Evolutionary conservation across 202 grass and related monocot species (phyloP).

Genomic region (Brachypodium distachyon): DNA sequence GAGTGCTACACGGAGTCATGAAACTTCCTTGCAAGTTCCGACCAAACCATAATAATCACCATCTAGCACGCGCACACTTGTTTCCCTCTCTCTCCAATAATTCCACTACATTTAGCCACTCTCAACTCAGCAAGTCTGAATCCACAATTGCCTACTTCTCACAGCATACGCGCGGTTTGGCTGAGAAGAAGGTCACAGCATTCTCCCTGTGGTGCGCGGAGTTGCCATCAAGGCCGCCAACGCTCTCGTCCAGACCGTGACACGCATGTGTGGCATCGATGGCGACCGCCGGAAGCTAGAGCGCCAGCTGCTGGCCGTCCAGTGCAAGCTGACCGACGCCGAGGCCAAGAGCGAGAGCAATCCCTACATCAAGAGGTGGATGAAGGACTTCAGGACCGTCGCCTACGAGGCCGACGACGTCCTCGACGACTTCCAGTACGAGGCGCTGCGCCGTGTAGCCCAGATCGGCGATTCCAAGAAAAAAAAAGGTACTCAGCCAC

Average conservation of each 20-base stretch:
- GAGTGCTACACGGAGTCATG: too few species aligned
- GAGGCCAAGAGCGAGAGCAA: background rate
- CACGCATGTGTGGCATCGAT: background rate
- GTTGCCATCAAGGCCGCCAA: background rate
- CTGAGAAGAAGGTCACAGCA: too few species aligned
- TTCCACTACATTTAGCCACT: too few species aligned
- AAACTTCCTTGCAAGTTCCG: too few species aligned
- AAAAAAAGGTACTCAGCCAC: background rate
- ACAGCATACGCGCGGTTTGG: too few species aligned
- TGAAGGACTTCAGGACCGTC: background rate
- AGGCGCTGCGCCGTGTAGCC: background rate
- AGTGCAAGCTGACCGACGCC: background rate
- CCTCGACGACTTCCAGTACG: constrained; percentile 22
- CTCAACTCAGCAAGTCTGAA: too few species aligned
- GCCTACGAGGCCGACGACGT: constrained; percentile 20
- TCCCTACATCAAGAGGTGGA: background rate
- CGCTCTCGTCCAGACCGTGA: background rate
- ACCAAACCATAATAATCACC: too few species aligned
- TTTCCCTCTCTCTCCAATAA: too few species aligned
- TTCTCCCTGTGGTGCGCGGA: background rate
- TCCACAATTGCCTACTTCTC: too few species aligned
- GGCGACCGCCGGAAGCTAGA: background rate
- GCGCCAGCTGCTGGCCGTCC: background rate
- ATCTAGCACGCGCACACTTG: too few species aligned
- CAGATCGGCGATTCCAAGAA: background rate